A percentile compares a stretch with the other conserved stretches of the same genome.
phyloP scores from a whole-genome alignment of 345 rosid species.

The Hypericum perforatum region DNA sequence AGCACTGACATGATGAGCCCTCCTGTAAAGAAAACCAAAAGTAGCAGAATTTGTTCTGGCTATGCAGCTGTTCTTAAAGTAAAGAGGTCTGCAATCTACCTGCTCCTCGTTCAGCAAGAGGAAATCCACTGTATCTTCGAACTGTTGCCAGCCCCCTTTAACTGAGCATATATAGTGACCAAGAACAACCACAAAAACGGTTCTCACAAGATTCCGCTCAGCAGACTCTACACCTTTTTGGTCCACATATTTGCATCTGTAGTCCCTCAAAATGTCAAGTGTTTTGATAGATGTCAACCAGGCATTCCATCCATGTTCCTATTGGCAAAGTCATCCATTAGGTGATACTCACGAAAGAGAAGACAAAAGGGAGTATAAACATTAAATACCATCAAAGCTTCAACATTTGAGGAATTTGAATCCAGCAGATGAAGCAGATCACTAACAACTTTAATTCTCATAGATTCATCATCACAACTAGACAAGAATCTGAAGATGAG shows the following conservation, averaged over 20 bases:
- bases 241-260: constrained; percentile 32
- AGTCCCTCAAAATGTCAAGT: constrained; percentile 61
- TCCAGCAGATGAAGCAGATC: constrained; percentile 81
- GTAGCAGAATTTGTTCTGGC: neutral
- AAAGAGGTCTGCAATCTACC: constrained; percentile 34
- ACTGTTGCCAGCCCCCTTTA: constrained; percentile 96
- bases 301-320: constrained; percentile 96
- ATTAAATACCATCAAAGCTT: constrained; percentile 71
- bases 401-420: constrained; percentile 77
- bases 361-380: neutral
- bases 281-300: constrained; percentile 63
- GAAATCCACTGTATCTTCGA: constrained; percentile 87
- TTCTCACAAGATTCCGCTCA: constrained; percentile 62
- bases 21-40: constrained; percentile 34
- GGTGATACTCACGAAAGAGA: constrained; percentile 5
- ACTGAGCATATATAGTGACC: constrained; percentile 66
- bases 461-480: constrained; percentile 45
- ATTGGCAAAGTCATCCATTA: constrained; percentile 18
- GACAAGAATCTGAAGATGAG: constrained; percentile 70
- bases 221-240: constrained; percentile 31
- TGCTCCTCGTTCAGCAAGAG: constrained; percentile 50
- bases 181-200: constrained; percentile 67
- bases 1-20: constrained; percentile 38
- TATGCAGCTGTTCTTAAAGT: constrained; percentile 2
- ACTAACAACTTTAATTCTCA: constrained; percentile 61